A percentile compares a stretch with the other conserved stretches of the same genome.
phyloP scores from a whole-genome alignment of 441 rosid species.

The Theobroma grandiflorum region DNA sequence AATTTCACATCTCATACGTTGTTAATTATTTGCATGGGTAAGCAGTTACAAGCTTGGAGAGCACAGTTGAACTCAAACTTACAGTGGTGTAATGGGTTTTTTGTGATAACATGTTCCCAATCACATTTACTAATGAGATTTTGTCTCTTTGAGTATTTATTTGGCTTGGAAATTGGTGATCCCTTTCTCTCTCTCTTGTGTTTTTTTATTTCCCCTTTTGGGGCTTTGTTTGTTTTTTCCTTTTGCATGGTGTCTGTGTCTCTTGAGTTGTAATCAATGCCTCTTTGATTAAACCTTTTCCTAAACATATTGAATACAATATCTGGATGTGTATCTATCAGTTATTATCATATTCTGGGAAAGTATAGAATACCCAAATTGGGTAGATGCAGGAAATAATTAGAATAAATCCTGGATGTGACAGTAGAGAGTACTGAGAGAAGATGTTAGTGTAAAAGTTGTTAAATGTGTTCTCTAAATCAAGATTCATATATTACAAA shows the following conservation, averaged over 20 bases:
- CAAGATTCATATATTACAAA: not conserved
- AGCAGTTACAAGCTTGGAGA: not conserved
- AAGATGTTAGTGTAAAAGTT: not conserved
- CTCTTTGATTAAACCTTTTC: not conserved
- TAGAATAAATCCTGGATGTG: not conserved
- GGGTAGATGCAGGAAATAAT: not conserved
- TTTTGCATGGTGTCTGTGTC: not conserved
- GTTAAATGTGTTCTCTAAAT: not conserved
- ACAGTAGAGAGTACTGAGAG: not conserved
- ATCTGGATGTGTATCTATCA: not conserved
- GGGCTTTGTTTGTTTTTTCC: not conserved
- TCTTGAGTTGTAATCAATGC: not conserved
- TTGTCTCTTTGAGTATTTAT: not conserved
- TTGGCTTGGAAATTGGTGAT: not conserved
- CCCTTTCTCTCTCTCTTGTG: not conserved
- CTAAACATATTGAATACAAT: not conserved
- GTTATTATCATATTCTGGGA: not conserved
- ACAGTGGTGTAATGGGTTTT: not conserved
- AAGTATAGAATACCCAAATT: not conserved
- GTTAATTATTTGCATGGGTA: not conserved
- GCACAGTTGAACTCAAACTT: not conserved
- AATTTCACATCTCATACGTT: slow-evolving; percentile 24
- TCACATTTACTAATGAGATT: not conserved
- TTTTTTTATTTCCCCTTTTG: not conserved
- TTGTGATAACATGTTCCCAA: not conserved